These are phyloP conservation scores for Passiflora organensis DNA, from an alignment of 345 rosid genomes.

Conservation along the genomic window DNA sequence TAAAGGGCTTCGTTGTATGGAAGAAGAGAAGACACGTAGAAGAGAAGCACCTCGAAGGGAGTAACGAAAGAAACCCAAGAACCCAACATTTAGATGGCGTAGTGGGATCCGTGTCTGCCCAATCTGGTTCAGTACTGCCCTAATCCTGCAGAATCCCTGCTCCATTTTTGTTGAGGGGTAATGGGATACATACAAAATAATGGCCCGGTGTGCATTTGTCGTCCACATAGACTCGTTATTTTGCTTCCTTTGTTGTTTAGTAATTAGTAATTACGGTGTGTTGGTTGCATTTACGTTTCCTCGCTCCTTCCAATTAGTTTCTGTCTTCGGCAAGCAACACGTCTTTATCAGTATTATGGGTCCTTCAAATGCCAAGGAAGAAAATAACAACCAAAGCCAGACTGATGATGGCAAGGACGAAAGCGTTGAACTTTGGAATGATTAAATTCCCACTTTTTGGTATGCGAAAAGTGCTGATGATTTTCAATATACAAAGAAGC, in stretches of 20 bases:
- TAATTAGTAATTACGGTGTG: neutral
- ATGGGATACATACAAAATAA: neutral
- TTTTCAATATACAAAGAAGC: too few relatives aligned
- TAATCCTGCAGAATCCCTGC: neutral
- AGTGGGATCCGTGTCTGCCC: neutral
- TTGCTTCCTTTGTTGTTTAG: neutral
- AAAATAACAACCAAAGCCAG: neutral
- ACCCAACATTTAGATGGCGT: slow-evolving; percentile 1
- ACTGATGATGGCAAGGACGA: too few relatives aligned
- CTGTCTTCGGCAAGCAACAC: neutral
- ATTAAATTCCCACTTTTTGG: too few relatives aligned
- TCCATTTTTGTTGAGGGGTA: neutral
- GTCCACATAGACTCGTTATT: neutral
- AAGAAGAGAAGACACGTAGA: slow-evolving; percentile 2
- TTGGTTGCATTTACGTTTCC: neutral
- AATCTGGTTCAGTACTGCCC: neutral
- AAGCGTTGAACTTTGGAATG: too few relatives aligned
- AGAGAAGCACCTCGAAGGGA: neutral
- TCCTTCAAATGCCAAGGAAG: neutral
- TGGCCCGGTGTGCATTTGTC: neutral
- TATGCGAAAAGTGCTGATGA: too few relatives aligned
- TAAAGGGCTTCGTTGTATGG: neutral
- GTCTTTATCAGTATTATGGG: neutral
- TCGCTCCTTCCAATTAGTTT: neutral
- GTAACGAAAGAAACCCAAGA: neutral